Base-by-base conservation (phyloP, 2,329 filamentous ascomycete genomes). In the Monosporascus sp. region DNA sequence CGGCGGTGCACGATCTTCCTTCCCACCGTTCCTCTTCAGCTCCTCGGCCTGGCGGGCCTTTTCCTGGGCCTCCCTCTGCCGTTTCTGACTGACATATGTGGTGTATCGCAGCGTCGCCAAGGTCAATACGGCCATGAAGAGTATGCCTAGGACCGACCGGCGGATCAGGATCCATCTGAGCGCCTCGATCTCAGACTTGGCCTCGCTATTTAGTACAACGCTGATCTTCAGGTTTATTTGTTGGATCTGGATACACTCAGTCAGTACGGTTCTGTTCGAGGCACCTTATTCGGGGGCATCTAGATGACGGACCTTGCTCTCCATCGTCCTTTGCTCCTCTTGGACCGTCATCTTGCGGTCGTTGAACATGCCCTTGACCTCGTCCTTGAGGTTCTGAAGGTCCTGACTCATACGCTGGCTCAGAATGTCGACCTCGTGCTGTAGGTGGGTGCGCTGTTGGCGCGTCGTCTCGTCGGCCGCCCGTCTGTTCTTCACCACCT, bases 141-240 rank as follows among this genome's bases (percentile, higher is more conserved):
- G 65, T 57, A 87, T 84, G n/a, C 83, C 83, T 38, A 84, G 68
- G 27, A 83, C 82, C 22, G 83, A 82, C 49, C 83, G 75, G 51
- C 82, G 75, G 56, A 85, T 89, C 58, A 86, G 72, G 41, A 97
- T 85, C 94, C 94, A 97, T 55, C 94, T 80, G 48, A 99, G 75
- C 1, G 87, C 88, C 70, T 99, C 94, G 48, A 97, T 92, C 63
- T 97, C 89, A 5, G 89, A 93, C 68, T 93, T 92, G 47, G 88
- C 85, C 69, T 97, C 94, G 57, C 90, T 94, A 68, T 90, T 95
- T 44, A 99, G 80, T 41, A 83, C 80, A 35, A 96, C 90, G 22
- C 89, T 95, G 69, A 99, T 97, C 69, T 96, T 94, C 73, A 97
- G 96, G 72, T 93, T 96, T 61, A 97, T 80, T 74, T 96, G 88